Conservation (phyloP, 805 yeast species). For the Yarrowia hollandica region DNA sequence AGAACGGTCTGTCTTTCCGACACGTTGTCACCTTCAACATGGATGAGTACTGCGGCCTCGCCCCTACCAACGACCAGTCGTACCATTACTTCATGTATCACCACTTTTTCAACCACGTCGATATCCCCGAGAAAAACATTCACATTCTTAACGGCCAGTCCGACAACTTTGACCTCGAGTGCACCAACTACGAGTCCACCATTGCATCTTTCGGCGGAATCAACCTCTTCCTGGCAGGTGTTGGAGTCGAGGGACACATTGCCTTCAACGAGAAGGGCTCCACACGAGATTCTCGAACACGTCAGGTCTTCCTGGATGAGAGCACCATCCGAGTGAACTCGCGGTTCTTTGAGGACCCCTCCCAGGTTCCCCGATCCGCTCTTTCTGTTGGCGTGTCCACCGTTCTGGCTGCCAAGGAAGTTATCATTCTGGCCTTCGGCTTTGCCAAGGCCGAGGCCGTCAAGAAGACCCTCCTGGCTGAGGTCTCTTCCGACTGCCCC, state of each 20-base stretch:
- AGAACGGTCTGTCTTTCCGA: conserved; percentile 49
- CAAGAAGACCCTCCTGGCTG: conserved; percentile 48
- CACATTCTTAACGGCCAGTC: conserved; percentile 57
- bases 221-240: conserved; percentile 57
- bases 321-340: conserved; percentile 56
- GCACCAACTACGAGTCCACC: conserved; percentile 50
- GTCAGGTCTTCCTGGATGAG: conserved; percentile 50
- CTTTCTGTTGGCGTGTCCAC: conserved; percentile 60
- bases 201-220: conserved; percentile 52
- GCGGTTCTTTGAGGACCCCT: conserved; percentile 51
- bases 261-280: conserved; percentile 63
- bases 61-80: conserved; percentile 51
- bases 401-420: conserved; percentile 54
- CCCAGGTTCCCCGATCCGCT: conserved; percentile 54
- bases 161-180: conserved; percentile 48
- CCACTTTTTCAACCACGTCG: conserved; percentile 56
- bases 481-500: conserved; percentile 48
- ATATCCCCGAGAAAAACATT: conserved; percentile 53
- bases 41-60: conserved; percentile 59
- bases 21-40: conserved; percentile 61
- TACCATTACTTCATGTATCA: conserved; percentile 60
- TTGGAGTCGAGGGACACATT: conserved; percentile 62
- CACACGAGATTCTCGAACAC: conserved; percentile 47
- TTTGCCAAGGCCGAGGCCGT: conserved; percentile 50
- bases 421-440: conserved; percentile 55